These are phyloP conservation scores for Penicillium malachiteum DNA, from an alignment of 495 filamentous ascomycete species.

Conservation along the genomic window DNA sequence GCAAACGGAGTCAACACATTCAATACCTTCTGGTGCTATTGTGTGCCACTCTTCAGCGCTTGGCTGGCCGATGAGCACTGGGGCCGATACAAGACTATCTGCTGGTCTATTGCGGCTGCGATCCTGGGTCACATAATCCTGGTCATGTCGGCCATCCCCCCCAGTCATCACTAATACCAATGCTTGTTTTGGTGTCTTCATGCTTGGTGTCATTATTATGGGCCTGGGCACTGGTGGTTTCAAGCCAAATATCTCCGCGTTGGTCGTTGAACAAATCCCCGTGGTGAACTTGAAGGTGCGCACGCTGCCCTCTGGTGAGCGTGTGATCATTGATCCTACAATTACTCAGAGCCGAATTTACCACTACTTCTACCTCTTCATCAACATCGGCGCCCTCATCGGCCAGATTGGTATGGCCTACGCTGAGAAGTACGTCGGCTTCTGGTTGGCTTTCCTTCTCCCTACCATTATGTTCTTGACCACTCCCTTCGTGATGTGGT, in stretches of 20 bases:
- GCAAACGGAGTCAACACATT: slow-evolving; percentile 53
- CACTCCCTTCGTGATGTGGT: slow-evolving; percentile 59
- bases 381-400: slow-evolving; percentile 50
- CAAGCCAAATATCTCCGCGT: slow-evolving; percentile 66
- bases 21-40: slow-evolving; percentile 75
- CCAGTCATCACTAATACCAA: slow-evolving; percentile 23
- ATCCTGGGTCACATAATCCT: slow-evolving; percentile 65
- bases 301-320: slow-evolving; percentile 53
- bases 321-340: slow-evolving; percentile 68
- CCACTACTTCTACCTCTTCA: slow-evolving; percentile 53
- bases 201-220: slow-evolving; percentile 60
- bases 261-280: slow-evolving; percentile 53
- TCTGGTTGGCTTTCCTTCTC: slow-evolving; percentile 73
- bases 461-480: slow-evolving; percentile 59
- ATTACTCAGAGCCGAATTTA: slow-evolving; percentile 52
- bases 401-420: slow-evolving; percentile 37
- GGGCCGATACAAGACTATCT: slow-evolving; percentile 59
- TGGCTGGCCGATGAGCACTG: slow-evolving; percentile 64
- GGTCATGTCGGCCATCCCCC: slow-evolving; percentile 59
- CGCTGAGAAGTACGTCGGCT: slow-evolving; percentile 64
- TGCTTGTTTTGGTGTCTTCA: slow-evolving; percentile 53
- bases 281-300: slow-evolving; percentile 41
- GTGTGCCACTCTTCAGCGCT: slow-evolving; percentile 66
- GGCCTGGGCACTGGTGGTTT: slow-evolving; percentile 55
- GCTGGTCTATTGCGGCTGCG: slow-evolving; percentile 51